Evolutionary conservation across 805 yeast species (phyloP), one percentile per base, ranked within the genome.

Genomic region (Pichia ethanolica): DNA sequence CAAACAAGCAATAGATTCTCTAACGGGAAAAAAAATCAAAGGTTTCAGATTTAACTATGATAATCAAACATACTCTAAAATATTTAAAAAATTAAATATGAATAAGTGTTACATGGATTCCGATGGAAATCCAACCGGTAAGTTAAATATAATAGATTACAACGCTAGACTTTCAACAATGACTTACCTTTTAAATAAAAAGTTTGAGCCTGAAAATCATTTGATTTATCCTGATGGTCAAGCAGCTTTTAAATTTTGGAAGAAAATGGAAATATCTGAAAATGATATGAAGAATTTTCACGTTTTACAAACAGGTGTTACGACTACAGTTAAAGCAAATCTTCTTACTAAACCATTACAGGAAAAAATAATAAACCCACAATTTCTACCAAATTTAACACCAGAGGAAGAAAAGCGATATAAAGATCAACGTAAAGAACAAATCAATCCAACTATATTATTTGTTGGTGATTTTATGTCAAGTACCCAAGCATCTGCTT

Each of bases 161-260:
- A 79, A 80, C 54, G 70, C 85, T 0, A 82, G 85, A 1, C 71
- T 75, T 34, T 81, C 86, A 5, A 67, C 81, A 2, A 78, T 83
- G 56, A 75, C 90, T 0, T 70, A 81, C 1, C 76, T 81, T 53
- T 59, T 90, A n/a, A 73, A 86, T 61, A 72, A 80, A 47, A 70
- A 69, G 33, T 65, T 84, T 12, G 66, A 74, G 38, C 97, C 97
- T 0, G 63, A 67, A 35, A 78, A 74, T 30, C 89, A 89, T 59
- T 56, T 84, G 0, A 53, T 88, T 5, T 67, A 87, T 28, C 61
- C 67, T 3, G 62, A 58, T 13, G 54, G 55, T 26, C 45, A 44
- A 9, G 36, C 52, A 8, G 48, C 53, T n/a, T 48, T 41, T 33
- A 56, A 49, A 41, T 63, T 56, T 51, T 61, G 66, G 69, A 42